Evolutionary conservation across 2,329 filamentous ascomycete genomes (phyloP), one percentile per base, ranked within the genome.

Genomic region (Elsinoe fawcettii): DNA sequence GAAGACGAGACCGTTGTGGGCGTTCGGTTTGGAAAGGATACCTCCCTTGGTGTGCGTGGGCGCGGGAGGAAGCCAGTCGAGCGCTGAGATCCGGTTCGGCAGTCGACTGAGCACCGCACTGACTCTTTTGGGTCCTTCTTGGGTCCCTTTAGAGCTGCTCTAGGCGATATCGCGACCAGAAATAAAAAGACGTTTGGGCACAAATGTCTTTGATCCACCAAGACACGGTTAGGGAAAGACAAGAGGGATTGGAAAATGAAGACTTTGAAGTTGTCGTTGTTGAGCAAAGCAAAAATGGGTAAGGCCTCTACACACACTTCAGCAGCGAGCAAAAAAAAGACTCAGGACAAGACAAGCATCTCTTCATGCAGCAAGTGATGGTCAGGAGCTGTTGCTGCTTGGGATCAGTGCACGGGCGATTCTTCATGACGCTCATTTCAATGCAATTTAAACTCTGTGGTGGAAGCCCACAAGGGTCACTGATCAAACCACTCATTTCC

Each of bases 321-420:
- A 3, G 32, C 18, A 3, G 16, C 9, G 16, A 12, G 32, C 32
- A 12, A 22, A 22, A 53, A 53, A 53, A 53, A 39, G 49, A 18
- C 49, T 53, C 49, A 37, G 34, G 34, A 7, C 49, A 37, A 34
- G 8, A 25, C 20, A 18, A 46, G 41, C 41, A 46, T 27, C 5
- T 51, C 49, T 53, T 36, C 30, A 53, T 39, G 49, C 49, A 53
- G 49, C 49, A 53, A 49, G 49, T 53, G 49, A 53, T 53, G 49
- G 49, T 53, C 49, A 53, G 49, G 49, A 53, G 49, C 41, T 20
- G 4, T 37, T 37, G 34, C 30, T 37, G 34, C 9, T 37, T 12
- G 9, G 34, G 14, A n/a, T 32, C 5, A 12, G 34, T 37, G 34
- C 34, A 37, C 34, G 34, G 34, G 34, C 34, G 14, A 37, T 3